A percentile compares a stretch with the other conserved stretches of the same genome.
phyloP scores from a whole-genome alignment of 352 stramenopile genomes.

The Globisporangium spinosum region DNA sequence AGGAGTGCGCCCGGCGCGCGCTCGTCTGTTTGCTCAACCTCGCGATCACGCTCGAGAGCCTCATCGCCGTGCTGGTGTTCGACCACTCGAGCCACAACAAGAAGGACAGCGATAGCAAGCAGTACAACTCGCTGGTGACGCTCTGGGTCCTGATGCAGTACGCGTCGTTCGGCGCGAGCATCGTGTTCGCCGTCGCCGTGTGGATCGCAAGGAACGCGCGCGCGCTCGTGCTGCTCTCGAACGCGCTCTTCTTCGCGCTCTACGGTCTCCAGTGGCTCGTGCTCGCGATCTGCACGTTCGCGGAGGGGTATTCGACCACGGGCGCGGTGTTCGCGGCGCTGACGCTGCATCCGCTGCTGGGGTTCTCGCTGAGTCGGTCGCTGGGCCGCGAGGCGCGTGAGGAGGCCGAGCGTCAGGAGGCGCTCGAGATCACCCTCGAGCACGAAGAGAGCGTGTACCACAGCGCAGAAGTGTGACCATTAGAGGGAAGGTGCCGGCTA shows the following conservation, averaged over 20 bases:
- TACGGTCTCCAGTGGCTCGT: slow-evolving; percentile 8
- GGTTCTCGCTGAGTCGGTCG: slow-evolving; percentile 9
- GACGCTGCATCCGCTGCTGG: slow-evolving; percentile 2
- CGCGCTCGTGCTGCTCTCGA: slow-evolving; percentile 8
- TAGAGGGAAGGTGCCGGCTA: not conserved
- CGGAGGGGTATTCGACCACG: not conserved
- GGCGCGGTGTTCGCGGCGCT: slow-evolving; percentile 10
- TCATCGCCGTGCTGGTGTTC: slow-evolving; percentile 1
- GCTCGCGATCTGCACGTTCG: slow-evolving; percentile 7
- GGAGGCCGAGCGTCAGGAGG: slow-evolving; percentile 12
- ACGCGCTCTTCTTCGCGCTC: slow-evolving; percentile 16
- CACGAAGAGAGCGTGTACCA: slow-evolving; percentile 15
- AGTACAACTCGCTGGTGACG: not conserved
- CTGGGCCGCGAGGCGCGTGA: slow-evolving; percentile 10
- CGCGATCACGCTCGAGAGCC: slow-evolving; percentile 12
- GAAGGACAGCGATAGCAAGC: not conserved
- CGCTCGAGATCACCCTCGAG: slow-evolving; percentile 13
- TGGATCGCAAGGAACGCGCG: slow-evolving; percentile 4
- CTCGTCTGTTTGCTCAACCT: slow-evolving; percentile 15
- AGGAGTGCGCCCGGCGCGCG: not conserved
- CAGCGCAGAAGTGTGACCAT: slow-evolving; percentile 1
- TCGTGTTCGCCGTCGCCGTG: slow-evolving; percentile 11
- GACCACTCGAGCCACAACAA: not conserved
- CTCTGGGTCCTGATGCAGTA: slow-evolving; percentile 14
- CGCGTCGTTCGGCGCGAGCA: slow-evolving; percentile 13